These are phyloP conservation scores for Lentinula novae-zelandiae DNA, from an alignment of 1,284 basidiomycete genomes.

Conservation along the genomic window DNA sequence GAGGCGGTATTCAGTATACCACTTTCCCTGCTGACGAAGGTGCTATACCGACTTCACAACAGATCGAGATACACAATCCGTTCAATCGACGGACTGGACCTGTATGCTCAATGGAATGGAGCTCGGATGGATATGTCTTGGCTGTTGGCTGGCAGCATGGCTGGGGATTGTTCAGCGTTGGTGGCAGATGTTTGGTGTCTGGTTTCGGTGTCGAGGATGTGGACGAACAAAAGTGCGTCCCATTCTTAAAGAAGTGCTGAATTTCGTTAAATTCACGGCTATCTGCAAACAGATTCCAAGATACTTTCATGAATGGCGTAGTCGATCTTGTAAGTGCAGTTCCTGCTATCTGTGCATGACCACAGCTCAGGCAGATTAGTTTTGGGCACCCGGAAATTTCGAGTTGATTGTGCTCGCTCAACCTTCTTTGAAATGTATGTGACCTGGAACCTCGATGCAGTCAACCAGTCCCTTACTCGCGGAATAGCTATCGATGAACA, in stretches of 20 bases:
- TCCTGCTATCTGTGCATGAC: not conserved
- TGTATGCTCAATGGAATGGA: conserved; percentile 85
- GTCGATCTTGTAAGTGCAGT: conserved; percentile 50
- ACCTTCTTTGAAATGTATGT: conserved; percentile 42
- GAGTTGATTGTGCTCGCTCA: conserved; percentile 75
- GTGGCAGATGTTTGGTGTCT: conserved; percentile 81
- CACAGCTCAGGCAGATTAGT: conserved; percentile 44
- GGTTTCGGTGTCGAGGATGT: conserved; percentile 71
- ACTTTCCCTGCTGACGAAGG: conserved; percentile 63
- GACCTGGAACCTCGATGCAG: not conserved
- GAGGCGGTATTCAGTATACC: conserved; percentile 60
- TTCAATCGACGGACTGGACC: conserved; percentile 62
- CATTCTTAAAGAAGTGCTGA: too few species aligned
- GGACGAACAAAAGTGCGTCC: conserved; percentile 47
- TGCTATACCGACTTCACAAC: conserved; percentile 47
- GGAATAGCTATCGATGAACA: conserved; percentile 57
- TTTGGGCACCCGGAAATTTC: conserved; percentile 90
- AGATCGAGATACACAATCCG: conserved; percentile 52
- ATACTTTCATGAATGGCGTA: conserved; percentile 84
- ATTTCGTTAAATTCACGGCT: conserved; percentile 6
- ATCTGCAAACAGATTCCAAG: conserved; percentile 57
- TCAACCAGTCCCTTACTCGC: not conserved
- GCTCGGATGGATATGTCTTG: conserved; percentile 93
- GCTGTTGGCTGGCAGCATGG: conserved; percentile 92
- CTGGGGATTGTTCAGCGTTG: conserved; percentile 91